Base-by-base conservation (phyloP, 305 asterid genomes). In the Rubia tinctorum region DNA sequence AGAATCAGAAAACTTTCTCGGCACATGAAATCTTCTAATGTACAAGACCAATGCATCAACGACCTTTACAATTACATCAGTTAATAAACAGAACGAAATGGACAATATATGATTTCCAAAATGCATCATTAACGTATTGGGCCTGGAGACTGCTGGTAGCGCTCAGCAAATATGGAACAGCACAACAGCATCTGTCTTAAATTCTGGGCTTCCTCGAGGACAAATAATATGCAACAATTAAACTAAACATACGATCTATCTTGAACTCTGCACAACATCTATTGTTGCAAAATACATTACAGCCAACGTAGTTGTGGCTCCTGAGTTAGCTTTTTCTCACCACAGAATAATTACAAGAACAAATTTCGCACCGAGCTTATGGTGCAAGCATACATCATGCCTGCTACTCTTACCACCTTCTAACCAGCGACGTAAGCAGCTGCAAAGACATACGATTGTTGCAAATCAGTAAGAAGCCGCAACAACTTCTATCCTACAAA, bases 341-440 rank as follows among this genome's bases (percentile, higher is more conserved):
- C 45, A 18, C 23, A 49, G 23, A 67, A 71, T 59, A 40, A 39
- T 45, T 55, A 47, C 81, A 66, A 34, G 71, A 69, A 74, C 71
- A 75, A 65, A 11, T 72, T 45, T 22, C 18, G 59, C 39, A 22
- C 63, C 6, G 45, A 62, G 14, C 56, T 22, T 45, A 17, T 42
- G 44, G 27, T 70, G 43, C 56, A 65, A 61, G 40, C 68, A 14
- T 69, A 59, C 3, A 55, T 42, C 43, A 13, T 20, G 14, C 20
- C 73, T 13, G 17, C 75, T 69, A 49, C 17, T 68, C 34, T 88
- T 88, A 93, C 98, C 97, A 93, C 82, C 98, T 87, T 86, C 97
- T 88, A 72, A 91, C 88, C 91, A 91, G 83, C 23, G 98, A 93
- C 1, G 97, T 83, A 44, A 93, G 91, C 88, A 93, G 76, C 98